Percentiles rank a stretch among this genome's conserved stretches.
Conservation (phyloP, 2,329 filamentous ascomycete species). For the Stemphylium beticola region DNA sequence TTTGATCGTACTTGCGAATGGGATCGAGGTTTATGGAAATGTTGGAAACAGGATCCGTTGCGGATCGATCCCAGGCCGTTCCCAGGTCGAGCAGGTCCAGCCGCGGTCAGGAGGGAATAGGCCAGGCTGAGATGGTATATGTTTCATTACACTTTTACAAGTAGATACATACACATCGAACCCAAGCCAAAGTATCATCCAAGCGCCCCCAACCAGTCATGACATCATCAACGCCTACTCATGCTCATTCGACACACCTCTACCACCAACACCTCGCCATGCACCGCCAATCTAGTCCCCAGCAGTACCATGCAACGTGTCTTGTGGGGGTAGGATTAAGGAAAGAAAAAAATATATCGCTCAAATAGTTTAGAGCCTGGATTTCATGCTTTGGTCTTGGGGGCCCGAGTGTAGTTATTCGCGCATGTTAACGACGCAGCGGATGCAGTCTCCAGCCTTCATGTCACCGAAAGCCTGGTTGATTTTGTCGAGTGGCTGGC, state of each 20-base stretch:
- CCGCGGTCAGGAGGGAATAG: too few relatives aligned
- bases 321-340: background rate
- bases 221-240: conserved; percentile 18
- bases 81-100: too few relatives aligned
- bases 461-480: conserved; percentile 91
- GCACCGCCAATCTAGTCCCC: conserved; percentile 8
- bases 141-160: background rate
- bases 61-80: too few relatives aligned
- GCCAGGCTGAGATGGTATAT: background rate
- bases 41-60: too few relatives aligned
- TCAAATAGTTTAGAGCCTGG: conserved; percentile 12
- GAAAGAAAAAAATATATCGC: background rate
- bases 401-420: conserved; percentile 30
- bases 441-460: conserved; percentile 96
- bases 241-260: conserved; percentile 7
- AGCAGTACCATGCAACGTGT: background rate
- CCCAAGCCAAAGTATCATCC: background rate
- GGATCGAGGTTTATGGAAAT: too few relatives aligned
- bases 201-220: background rate
- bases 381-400: conserved; percentile 1
- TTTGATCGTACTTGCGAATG: too few relatives aligned
- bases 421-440: conserved; percentile 80
- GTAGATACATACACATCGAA: conserved; percentile 4
- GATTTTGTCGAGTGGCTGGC: conserved; percentile 80
- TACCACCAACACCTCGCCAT: conserved; percentile 12